Conservation (phyloP, 2,329 filamentous ascomycete genomes). For the Cordyceps sp. region DNA sequence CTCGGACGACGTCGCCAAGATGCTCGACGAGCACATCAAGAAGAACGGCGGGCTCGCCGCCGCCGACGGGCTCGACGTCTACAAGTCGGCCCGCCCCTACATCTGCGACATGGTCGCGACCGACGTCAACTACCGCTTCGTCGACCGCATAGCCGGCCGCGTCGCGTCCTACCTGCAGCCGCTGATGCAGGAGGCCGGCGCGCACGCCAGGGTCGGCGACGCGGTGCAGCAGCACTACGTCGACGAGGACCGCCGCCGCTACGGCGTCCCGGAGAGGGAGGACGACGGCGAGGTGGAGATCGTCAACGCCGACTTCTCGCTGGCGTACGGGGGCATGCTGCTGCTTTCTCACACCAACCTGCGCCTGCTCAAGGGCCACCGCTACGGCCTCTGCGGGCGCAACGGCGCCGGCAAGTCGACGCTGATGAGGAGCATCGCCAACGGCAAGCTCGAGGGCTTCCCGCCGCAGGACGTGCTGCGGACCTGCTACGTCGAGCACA, state of each 20-base stretch:
- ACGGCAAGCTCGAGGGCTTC: slow-evolving; percentile 93
- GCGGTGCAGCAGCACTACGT: slow-evolving; percentile 65
- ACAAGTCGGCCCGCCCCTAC: slow-evolving; percentile 53
- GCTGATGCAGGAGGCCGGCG: slow-evolving; percentile 45
- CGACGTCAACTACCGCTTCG: slow-evolving; percentile 68
- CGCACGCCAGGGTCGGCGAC: slow-evolving; percentile 46
- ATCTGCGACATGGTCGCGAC: slow-evolving; percentile 74
- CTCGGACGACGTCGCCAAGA: slow-evolving; percentile 54
- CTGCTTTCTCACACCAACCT: slow-evolving; percentile 92
- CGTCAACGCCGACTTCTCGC: slow-evolving; percentile 93
- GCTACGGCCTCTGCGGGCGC: slow-evolving; percentile 90
- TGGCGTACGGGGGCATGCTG: slow-evolving; percentile 96
- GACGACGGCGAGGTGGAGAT: slow-evolving; percentile 91
- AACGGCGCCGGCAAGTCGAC: slow-evolving; percentile 99
- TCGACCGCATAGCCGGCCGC: slow-evolving; percentile 52
- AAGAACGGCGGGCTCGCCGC: slow-evolving; percentile 45
- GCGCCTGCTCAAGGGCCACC: slow-evolving; percentile 84
- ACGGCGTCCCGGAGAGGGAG: slow-evolving; percentile 67
- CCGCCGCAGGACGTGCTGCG: slow-evolving; percentile 80
- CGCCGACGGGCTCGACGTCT: slow-evolving; percentile 43
- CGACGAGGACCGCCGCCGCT: slow-evolving; percentile 75
- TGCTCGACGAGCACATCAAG: slow-evolving; percentile 63
- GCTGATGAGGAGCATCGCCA: slow-evolving; percentile 90
- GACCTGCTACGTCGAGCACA: slow-evolving; percentile 98
- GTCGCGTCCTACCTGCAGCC: slow-evolving; percentile 62